Base-by-base conservation (phyloP, 441 rosid genomes). In the Erodium trifolium region DNA sequence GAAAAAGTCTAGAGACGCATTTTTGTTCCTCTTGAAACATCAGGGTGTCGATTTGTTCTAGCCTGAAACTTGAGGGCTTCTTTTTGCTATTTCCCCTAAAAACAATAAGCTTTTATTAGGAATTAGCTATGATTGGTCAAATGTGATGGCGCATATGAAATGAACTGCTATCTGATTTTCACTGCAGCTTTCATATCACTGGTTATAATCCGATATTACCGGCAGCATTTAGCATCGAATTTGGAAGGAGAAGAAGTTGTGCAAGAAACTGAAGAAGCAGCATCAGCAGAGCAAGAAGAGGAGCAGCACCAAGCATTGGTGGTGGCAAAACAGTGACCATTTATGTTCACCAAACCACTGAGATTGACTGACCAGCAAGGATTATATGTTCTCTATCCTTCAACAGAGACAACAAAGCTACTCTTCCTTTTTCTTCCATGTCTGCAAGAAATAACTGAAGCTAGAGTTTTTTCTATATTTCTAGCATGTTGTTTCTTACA, bases 121-220 rank as follows among this genome's bases (percentile, higher is more conserved):
- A 14, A 14, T 17, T 53, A 4, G 23, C 51, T 17, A 49, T 5
- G 2, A 34, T 34, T 34, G 37, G 27, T 23, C 27, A 23, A 23
- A 23, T 23, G 27, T 23, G 27, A 23, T 23, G 27, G 0, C 0
- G 27, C 0, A 23, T n/a, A 23, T 23, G 27, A 23, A 23, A 23
- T 23, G 27, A 23, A 23, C 27, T 23, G 27, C 27, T 23, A 34
- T 34, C 4, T 34, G 37, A 34, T 34, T 34, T 34, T 62, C 14
- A 19, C 68, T 81, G 82, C 93, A 91, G 97, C 84, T 71, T 93
- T 93, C 77, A 83, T 93, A 76, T 75, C 84, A 1, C 68, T 88
- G 71, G 97, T 91, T 12, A 80, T 89, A 39, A 71, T 93, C 73
- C 80, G 88, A 34, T 88, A 80, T 79, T 82, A 67, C 72, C 81